phyloP scores from a whole-genome alignment of 1,139 yeast species.

The Kodamaea suecica region DNA sequence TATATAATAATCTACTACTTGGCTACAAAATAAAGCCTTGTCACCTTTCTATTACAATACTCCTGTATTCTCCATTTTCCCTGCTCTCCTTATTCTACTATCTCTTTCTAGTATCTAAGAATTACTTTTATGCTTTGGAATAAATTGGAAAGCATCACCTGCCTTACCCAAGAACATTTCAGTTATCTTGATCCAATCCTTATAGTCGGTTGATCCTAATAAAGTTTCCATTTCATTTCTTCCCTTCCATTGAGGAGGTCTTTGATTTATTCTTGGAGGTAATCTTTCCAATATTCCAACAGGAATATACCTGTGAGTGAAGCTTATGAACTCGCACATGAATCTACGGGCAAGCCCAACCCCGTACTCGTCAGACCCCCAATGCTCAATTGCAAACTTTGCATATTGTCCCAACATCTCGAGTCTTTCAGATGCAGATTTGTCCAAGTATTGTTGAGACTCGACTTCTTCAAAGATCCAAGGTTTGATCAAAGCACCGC shows the following conservation, averaged over 20 bases:
- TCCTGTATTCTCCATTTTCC: not conserved
- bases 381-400: conserved; percentile 83
- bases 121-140: conserved; percentile 94
- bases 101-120: conserved; percentile 36
- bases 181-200: conserved; percentile 95
- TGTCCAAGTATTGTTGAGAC: conserved; percentile 83
- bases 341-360: conserved; percentile 83
- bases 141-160: conserved; percentile 68
- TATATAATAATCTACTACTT: too few species aligned
- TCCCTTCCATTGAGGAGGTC: conserved; percentile 95
- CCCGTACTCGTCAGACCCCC: conserved; percentile 98
- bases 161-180: conserved; percentile 94
- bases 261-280: conserved; percentile 86
- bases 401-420: conserved; percentile 69
- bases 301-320: conserved; percentile 92
- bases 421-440: conserved; percentile 83
- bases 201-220: conserved; percentile 78
- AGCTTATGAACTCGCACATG: conserved; percentile 90
- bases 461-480: conserved; percentile 98
- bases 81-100: too few species aligned
- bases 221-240: conserved; percentile 90
- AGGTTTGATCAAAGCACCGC: conserved; percentile 97
- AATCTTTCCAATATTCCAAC: conserved; percentile 84
- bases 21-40: not conserved
- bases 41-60: not conserved